These are phyloP conservation scores for Cerioporus squamosus DNA, from an alignment of 1,284 basidiomycete species.

Conservation along the genomic window DNA sequence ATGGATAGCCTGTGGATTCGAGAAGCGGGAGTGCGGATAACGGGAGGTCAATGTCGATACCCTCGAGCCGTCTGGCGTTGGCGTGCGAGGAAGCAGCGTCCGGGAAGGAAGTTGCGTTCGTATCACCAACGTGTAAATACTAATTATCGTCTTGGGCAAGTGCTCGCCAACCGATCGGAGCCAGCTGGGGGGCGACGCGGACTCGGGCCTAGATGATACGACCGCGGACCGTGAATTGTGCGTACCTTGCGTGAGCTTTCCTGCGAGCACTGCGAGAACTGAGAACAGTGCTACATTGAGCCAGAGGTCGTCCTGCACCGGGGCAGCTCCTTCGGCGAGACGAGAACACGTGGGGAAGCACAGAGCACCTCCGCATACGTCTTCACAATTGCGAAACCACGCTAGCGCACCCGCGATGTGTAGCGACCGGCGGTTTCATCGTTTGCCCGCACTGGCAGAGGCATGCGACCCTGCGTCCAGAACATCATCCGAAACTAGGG, in stretches of 20 bases:
- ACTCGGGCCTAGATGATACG: conserved; percentile 2
- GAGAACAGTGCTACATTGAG: no score
- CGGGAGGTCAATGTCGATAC: conserved; percentile 11
- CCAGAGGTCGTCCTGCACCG: no score
- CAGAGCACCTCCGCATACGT: neutral
- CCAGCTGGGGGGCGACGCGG: conserved; percentile 6
- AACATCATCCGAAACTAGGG: conserved; percentile 27
- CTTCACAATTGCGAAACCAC: neutral
- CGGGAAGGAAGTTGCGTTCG: conserved; percentile 2
- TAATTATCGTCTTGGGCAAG: conserved; percentile 17
- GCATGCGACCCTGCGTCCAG: conserved; percentile 6
- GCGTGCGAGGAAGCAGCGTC: conserved; percentile 4
- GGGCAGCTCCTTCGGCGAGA: no score
- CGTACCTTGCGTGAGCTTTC: neutral
- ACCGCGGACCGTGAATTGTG: conserved; percentile 1
- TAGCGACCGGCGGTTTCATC: neutral
- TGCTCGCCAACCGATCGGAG: conserved; percentile 21
- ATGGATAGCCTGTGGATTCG: conserved; percentile 3
- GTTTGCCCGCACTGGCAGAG: neutral
- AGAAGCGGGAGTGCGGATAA: neutral
- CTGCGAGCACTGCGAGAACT: no score
- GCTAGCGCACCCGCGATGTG: conserved; percentile 9
- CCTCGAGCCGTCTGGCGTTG: neutral
- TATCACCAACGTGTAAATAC: conserved; percentile 21
- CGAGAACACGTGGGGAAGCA: neutral